phyloP scores from a whole-genome alignment of 257 asterid genomes.

The Nicotiana attenuata region DNA sequence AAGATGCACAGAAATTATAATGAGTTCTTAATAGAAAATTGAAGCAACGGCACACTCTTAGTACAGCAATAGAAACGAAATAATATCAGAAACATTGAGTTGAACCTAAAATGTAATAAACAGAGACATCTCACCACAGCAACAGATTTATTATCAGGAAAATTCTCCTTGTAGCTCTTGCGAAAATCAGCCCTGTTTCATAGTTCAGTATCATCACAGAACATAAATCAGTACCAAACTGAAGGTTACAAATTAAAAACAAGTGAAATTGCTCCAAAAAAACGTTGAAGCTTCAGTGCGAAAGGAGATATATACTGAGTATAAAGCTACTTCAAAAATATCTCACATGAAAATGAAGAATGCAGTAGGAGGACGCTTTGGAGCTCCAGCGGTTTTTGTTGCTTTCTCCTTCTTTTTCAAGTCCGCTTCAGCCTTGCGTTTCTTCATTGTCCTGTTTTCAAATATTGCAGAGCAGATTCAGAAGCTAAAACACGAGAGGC shows the following conservation, averaged over 20 bases:
- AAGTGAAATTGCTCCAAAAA: not conserved
- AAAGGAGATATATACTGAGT: not conserved
- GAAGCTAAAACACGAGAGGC: not conserved
- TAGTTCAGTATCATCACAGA: not conserved
- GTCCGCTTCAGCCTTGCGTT: conserved; percentile 16
- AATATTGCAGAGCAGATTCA: not conserved
- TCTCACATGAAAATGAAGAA: conserved; percentile 22
- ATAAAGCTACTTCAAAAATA: not conserved
- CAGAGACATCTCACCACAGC: conserved; percentile 5
- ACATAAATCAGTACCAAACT: not conserved
- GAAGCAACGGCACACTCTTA: not conserved
- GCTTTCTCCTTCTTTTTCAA: conserved; percentile 12
- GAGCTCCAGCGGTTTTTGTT: conserved; percentile 22
- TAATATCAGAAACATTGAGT: not conserved
- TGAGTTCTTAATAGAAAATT: not conserved
- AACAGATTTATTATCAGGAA: conserved; percentile 27
- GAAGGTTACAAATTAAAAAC: not conserved
- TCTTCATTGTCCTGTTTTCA: conserved; percentile 5
- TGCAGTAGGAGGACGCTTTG: conserved; percentile 28
- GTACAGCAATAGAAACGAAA: not conserved
- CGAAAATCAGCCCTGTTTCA: conserved; percentile 22
- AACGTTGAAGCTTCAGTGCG: not conserved
- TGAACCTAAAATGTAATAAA: not conserved
- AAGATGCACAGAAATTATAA: too few relatives aligned
- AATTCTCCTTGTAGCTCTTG: conserved; percentile 24